Percentiles rank a stretch among this genome's conserved stretches.
phyloP scores from a whole-genome alignment of 768 basidiomycete genomes.

The Porpolomopsis calyptriformis region DNA sequence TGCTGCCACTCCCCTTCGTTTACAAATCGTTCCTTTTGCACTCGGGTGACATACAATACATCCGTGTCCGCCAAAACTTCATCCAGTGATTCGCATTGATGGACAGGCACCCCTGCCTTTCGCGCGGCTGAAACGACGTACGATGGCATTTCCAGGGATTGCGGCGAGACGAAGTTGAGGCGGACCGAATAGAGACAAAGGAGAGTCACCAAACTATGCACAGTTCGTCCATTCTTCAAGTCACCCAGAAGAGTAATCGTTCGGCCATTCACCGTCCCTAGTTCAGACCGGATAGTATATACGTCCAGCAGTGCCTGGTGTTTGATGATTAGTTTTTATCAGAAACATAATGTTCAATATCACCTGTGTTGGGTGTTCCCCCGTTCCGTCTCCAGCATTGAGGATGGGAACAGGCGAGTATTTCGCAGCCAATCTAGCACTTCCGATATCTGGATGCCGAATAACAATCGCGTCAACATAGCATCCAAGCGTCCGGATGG shows the following conservation, averaged over 20 bases:
- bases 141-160: constrained; percentile 80
- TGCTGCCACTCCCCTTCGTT: constrained; percentile 75
- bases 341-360: constrained; percentile 13
- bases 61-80: constrained; percentile 89
- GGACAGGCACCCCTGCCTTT: constrained; percentile 70
- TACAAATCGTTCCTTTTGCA: constrained; percentile 90
- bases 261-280: constrained; percentile 94
- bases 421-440: constrained; percentile 92
- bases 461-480: constrained; percentile 93
- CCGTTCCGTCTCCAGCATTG: constrained; percentile 94
- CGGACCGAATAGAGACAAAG: constrained; percentile 87
- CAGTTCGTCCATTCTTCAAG: constrained; percentile 95
- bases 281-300: constrained; percentile 93
- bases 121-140: constrained; percentile 74
- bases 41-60: constrained; percentile 91
- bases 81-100: constrained; percentile 79
- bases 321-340: constrained; percentile 7
- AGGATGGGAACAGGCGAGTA: constrained; percentile 91
- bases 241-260: constrained; percentile 91
- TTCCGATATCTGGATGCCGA: constrained; percentile 89
- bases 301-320: constrained; percentile 73
- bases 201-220: constrained; percentile 89
- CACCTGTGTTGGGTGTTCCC: constrained; percentile 95
- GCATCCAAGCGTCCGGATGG: constrained; percentile 86
- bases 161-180: constrained; percentile 91